Conservation (phyloP, 805 yeast species). For the Lipomyces sp. region DNA sequence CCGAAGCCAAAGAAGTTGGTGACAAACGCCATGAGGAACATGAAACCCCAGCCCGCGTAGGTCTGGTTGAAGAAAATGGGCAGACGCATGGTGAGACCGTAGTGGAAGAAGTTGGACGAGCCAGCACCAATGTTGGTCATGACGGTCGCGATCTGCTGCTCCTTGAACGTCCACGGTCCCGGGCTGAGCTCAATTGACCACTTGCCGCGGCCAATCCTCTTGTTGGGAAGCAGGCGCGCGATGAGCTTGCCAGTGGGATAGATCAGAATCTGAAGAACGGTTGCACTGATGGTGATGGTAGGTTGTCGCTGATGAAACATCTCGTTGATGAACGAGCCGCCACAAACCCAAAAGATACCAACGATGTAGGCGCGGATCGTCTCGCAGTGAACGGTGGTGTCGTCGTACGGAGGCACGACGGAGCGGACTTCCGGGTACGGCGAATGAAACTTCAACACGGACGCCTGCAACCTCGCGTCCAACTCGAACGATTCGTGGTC, state of each 20-base stretch:
- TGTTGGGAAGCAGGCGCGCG: conserved; percentile 46
- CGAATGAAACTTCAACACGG: conserved; percentile 16
- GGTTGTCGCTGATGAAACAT: conserved; percentile 59
- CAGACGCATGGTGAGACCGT: conserved; percentile 39
- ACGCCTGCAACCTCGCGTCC: conserved; percentile 5
- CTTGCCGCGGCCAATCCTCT: conserved; percentile 49
- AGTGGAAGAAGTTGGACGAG: conserved; percentile 44
- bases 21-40: conserved; percentile 11
- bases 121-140: conserved; percentile 29
- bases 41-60: conserved; percentile 14
- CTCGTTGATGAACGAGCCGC: conserved; percentile 57
- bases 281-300: conserved; percentile 47
- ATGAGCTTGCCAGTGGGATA: conserved; percentile 55
- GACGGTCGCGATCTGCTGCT: conserved; percentile 60
- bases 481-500: conserved; percentile 4
- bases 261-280: conserved; percentile 57
- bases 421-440: conserved; percentile 49
- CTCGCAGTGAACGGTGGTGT: conserved; percentile 46
- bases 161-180: conserved; percentile 63
- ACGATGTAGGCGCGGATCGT: conserved; percentile 53
- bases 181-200: conserved; percentile 49
- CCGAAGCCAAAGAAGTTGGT: conserved; percentile 65
- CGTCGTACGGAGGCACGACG: conserved; percentile 39
- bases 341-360: conserved; percentile 50
- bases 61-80: conserved; percentile 8